Base-by-base conservation (phyloP, 1,284 basidiomycete genomes). In the Singerocomus rubriflavus region DNA sequence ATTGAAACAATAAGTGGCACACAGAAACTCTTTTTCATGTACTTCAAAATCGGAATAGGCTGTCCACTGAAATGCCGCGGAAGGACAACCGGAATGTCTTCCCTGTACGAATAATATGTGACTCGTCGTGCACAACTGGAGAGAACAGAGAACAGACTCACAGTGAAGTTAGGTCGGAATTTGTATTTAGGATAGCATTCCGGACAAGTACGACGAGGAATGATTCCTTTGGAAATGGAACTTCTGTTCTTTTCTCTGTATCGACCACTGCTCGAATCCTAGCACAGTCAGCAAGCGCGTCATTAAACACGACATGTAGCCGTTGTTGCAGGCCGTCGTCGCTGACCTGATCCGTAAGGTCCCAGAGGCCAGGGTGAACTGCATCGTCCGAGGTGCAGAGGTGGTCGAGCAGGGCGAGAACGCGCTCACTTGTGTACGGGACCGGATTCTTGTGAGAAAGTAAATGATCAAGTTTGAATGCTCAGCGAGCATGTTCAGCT, bases 51-150 rank as follows among this genome's bases (percentile, higher is more conserved):
- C 2, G 33, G 52, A 7, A 55, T 38, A 0, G 38, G 8, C 21
- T 54, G 46, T 2, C 53, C 46, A 10, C 46, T 51, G 30, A 38
- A 43, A 55, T 54, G 53, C 9, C 43, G 43, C 12, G 53, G 53
- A 29, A 54, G 25, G 21, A 43, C 43, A 4, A 51, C 53, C 0
- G 53, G 52, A 10, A 51, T 27, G 1, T 51, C 46, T 13, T 55
- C 46, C n/a, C 53, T 54, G 35, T 1, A 42, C 16, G 33, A 39
- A 44, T 17, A 25, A 1, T 39, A 4, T 21, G 17, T 17, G 6
- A 14, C 11, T n/a, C n/a, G n/a, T n/a, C n/a, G n/a, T n/a, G 2
- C 29, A 27, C 10, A 27, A 35, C 2, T 26, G 2, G 9, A 9
- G 16, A n/a, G 8, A n/a, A 32, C 11, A 8, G 26, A 16, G 21